Base-by-base conservation (phyloP, 225 moss, liverwort and hornwort species). In the Pseudisothecium myosuroides region DNA sequence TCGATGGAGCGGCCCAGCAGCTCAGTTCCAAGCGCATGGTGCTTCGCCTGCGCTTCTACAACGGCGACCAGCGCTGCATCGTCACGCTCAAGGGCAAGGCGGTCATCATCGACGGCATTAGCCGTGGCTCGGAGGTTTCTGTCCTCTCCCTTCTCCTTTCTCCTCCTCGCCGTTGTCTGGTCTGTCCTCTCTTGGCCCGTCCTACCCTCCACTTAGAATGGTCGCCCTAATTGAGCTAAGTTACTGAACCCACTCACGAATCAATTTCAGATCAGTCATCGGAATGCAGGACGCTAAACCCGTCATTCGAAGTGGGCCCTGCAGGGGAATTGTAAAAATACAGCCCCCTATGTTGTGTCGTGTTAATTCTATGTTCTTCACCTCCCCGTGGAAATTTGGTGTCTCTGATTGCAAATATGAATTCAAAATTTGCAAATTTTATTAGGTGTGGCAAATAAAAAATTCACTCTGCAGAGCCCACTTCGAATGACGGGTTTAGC, bases 41-140 rank as follows among this genome's bases (percentile, higher is more conserved):
- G 61, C 93, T 98, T 67, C 95, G 98, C 87, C 77, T 98, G 85
- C 95, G 98, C 69, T 97, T 98, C 88, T 98, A 98, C 90, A 95
- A 97, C 85, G 92, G 79, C 79, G 95, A 96, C 85, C 64, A 88
- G 72, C 96, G 96, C 73, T 98, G 97, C 78, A 92, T 98, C 5
- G 94, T 95, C 80, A 93, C 96, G 37, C 93, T 95, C 76, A 98
- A 98, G 89, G 98, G 97, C 50, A 91, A 96, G 80, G 96, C 95
- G 10, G 94, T 97, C 87, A 97, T 98, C 87, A 94, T 94, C 63
- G 96, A 96, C 64, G 97, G 98, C 83, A 96, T 98, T 11, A 98
- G 98, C 88, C 93, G 96, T 23, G 98, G 96, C 83, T 96, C 96
- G 19, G 98, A 98, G 93, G 94, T 93, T 39, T 37, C 50, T 19